Base-by-base conservation (phyloP, 192 early-diverging fungal genomes). In the Cladochytrium replicatum region DNA sequence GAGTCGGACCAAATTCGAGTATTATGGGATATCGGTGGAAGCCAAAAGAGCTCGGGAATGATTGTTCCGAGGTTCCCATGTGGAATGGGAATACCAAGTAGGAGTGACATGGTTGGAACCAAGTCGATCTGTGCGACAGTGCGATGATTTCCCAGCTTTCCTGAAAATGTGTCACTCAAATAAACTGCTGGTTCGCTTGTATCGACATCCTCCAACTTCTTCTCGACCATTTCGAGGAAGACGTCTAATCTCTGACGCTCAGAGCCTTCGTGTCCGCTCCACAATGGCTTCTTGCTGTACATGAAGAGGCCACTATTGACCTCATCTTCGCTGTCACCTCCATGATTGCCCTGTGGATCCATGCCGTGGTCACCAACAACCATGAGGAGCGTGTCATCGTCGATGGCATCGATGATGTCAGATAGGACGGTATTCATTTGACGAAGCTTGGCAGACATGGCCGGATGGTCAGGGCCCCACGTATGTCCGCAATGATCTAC, bases 281-380 rank as follows among this genome's bases (percentile, higher is more conserved):
- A 37, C 17, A 37, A 37, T 37, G 13, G 13, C 34, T 13, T 37
- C 27, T 84, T 81, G 34, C 80, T 79, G 63, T 93, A 93, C 2
- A 93, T 54, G 47, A 92, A 88, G 39, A 97, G 54, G 6, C 71
- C 86, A 5, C 89, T 86, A 58, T 88, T 82, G 24, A 95, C 62
- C 54, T 99, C 95, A 43, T 84, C 75, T 37, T 83, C 79, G 55
- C 83, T 88, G 48, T 99, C 95, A 19, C 95, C 95, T 11, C 95
- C 95, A 46, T 99, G 95, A 59, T 99, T 91, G 8, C 95, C 95
- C 60, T 89, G 86, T 6, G 63, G 50, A 31, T 89, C 88, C 95
- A 98, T 98, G 4, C 95, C 95, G 51, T 99, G 95, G 60, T 99
- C 95, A 26, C 95, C 95, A 68, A 96, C 80, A 17, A 99, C 82